Conservation (phyloP, 306 rosid genomes). For the Lupinus albus region DNA sequence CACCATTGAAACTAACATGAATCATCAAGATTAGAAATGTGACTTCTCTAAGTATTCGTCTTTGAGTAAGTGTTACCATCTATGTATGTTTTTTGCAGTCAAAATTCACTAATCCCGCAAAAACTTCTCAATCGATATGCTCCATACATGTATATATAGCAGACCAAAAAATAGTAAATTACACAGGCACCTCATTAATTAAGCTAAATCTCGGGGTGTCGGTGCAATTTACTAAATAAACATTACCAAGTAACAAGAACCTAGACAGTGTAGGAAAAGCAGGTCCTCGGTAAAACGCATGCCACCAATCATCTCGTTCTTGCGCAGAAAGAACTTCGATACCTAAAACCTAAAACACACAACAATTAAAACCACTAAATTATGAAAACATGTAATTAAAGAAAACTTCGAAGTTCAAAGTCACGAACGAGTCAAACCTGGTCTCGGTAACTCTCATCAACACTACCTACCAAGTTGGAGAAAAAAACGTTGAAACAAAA, state of each 20-base stretch:
- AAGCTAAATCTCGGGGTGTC: too few species aligned
- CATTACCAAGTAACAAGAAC: slow-evolving; percentile 70
- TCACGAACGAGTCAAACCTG: slow-evolving; percentile 61
- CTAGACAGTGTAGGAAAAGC: slow-evolving; percentile 76
- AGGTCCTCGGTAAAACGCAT: slow-evolving; percentile 65
- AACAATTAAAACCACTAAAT: slow-evolving; percentile 24
- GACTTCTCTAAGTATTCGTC: too few species aligned
- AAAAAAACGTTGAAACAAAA: slow-evolving; percentile 17
- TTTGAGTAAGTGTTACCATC: too few species aligned
- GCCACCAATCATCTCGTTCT: slow-evolving; percentile 68
- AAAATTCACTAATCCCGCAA: too few species aligned
- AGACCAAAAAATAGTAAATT: too few species aligned
- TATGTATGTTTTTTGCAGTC: too few species aligned
- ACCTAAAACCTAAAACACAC: slow-evolving; percentile 50
- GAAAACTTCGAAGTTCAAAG: slow-evolving; percentile 7
- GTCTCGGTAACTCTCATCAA: slow-evolving; percentile 59
- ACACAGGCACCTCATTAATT: too few species aligned
- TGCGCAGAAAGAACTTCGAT: slow-evolving; percentile 55
- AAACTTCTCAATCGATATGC: too few species aligned
- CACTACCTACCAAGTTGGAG: slow-evolving; percentile 55
- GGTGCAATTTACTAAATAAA: too few species aligned
- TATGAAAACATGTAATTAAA: background rate
- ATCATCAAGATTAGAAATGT: too few species aligned
- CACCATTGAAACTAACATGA: too few species aligned
- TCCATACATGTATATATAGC: too few species aligned